These are phyloP conservation scores for Xylaria acuta DNA, from an alignment of 495 filamentous ascomycete species.

Conservation along the genomic window DNA sequence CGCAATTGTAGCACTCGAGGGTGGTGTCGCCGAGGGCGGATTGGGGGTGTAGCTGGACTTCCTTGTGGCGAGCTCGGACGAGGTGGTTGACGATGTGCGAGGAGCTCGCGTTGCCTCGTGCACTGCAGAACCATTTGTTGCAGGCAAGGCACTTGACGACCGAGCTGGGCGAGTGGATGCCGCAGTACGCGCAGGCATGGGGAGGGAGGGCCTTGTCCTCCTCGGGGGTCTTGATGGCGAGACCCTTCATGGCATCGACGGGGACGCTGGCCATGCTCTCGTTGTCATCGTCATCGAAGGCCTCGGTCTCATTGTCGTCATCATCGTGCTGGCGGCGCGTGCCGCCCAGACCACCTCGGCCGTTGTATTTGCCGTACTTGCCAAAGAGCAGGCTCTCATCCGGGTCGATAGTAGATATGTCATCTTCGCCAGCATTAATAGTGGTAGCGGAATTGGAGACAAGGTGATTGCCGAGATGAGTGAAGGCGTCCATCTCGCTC, in stretches of 20 bases:
- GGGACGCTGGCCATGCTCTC: slow-evolving; percentile 90
- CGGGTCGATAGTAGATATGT: slow-evolving; percentile 70
- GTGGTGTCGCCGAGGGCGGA: slow-evolving; percentile 97
- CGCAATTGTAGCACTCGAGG: slow-evolving; percentile 99
- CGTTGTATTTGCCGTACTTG: slow-evolving; percentile 68
- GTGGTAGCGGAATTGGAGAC: slow-evolving; percentile 73
- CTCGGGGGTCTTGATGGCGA: slow-evolving; percentile 66
- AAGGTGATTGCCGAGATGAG: slow-evolving; percentile 82
- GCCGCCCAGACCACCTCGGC: slow-evolving; percentile 55
- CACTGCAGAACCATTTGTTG: slow-evolving; percentile 99
- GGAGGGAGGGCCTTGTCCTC: slow-evolving; percentile 92
- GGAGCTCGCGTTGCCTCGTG: slow-evolving; percentile 93
- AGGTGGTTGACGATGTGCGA: slow-evolving; percentile 99
- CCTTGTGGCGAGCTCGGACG: slow-evolving; percentile 96
- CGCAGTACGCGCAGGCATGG: slow-evolving; percentile 99
- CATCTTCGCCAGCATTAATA: slow-evolving; percentile 74
- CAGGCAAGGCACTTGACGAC: slow-evolving; percentile 96
- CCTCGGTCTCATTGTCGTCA: slow-evolving; percentile 89
- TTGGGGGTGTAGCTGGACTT: slow-evolving; percentile 93
- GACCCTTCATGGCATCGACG: slow-evolving; percentile 73
- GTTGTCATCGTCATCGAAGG: slow-evolving; percentile 86
- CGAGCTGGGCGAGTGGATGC: slow-evolving; percentile 92
- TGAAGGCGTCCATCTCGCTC: slow-evolving; percentile 83
- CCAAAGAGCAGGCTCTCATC: slow-evolving; percentile 77
- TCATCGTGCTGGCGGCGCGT: slow-evolving; percentile 69